Base-by-base conservation (phyloP, 345 rosid species). In the Salix exigua region DNA sequence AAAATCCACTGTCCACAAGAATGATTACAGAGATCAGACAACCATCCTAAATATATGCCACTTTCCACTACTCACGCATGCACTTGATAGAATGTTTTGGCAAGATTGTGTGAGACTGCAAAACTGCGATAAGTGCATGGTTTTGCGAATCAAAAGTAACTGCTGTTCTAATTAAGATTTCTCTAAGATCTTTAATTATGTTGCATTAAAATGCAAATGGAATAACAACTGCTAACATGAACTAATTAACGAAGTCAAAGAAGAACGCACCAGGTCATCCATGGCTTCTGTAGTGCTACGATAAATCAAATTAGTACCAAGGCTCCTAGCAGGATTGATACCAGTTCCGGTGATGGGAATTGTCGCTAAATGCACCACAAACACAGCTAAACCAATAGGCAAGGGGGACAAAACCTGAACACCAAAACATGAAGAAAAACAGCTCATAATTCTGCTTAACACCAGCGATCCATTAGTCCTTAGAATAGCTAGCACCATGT, bases 371-470 rank as follows among this genome's bases (percentile, higher is more conserved):
- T 90, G 93, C 13, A 90, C 93, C 83, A 88, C 79, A 79, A 90
- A 88, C 70, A 90, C 94, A 4, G 92, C 92, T 51, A 89, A 90
- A 67, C 94, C 94, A 83, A 90, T 90, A 10, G 94, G 94, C 25
- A 90, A 86, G 65, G 94, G 94, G 74, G 94, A 92, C 91, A 89
- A 76, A 14, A 88, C 88, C 91, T 89, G 53, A 19, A 66, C 1
- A 0, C n/a, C 66, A 3, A 23, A 13, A 46, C 73, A 30, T 25
- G 4, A 6, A 61, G 30, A 16, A 26, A 11, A 2, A 1, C n/a
- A n/a, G n/a, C 12, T 26, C 30, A 31, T 19, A 37, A 7, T 63
- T 63, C 26, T 44, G 6, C 18, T 58, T 68, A 11, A 73, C 46
- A 12, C 64, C 10, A 19, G 60, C 64, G 40, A 68, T 42, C 16